Evolutionary conservation across 495 filamentous ascomycete species (phyloP).

Genomic region (Podospora pseudopauciseta): DNA sequence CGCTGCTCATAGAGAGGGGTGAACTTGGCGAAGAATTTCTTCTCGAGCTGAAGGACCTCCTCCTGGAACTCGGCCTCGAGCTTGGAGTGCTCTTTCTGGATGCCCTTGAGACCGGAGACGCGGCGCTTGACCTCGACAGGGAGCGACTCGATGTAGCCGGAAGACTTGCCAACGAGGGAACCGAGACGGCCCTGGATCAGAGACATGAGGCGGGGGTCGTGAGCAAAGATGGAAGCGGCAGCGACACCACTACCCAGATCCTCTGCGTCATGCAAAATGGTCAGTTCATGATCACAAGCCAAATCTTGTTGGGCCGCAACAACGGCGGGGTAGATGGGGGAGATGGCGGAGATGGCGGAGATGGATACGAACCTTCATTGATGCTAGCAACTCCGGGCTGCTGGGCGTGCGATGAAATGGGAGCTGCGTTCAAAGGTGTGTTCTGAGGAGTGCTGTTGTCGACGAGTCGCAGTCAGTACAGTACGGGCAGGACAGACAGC

Average conservation of each 20-base stretch:
- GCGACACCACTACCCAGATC: constrained; percentile 65
- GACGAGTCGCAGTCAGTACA: constrained; percentile 12
- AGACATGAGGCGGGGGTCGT: constrained; percentile 85
- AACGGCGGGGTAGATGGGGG: not conserved
- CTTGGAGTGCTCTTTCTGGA: constrained; percentile 98
- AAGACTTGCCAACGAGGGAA: constrained; percentile 87
- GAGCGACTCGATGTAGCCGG: constrained; percentile 96
- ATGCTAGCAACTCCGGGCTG: constrained; percentile 93
- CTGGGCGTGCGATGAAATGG: constrained; percentile 96
- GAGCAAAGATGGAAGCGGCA: constrained; percentile 86
- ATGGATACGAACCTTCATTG: constrained; percentile 75
- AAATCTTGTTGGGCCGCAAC: constrained; percentile 27
- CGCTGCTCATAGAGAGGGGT: constrained; percentile 96
- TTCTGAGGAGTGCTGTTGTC: constrained; percentile 82
- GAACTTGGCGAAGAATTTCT: constrained; percentile 98
- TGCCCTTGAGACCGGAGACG: constrained; percentile 90
- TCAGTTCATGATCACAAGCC: constrained; percentile 7
- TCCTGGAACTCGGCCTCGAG: constrained; percentile 98
- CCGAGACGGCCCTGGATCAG: constrained; percentile 98
- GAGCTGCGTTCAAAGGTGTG: constrained; percentile 88
- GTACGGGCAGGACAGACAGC: constrained; percentile 31
- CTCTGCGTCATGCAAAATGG: constrained; percentile 56
- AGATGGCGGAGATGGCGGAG: too few species aligned
- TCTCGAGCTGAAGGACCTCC: constrained; percentile 95
- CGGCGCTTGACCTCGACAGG: constrained; percentile 84